Base-by-base conservation (phyloP, 108 stramenopile species). In the Cylindrotheca fusiformis region DNA sequence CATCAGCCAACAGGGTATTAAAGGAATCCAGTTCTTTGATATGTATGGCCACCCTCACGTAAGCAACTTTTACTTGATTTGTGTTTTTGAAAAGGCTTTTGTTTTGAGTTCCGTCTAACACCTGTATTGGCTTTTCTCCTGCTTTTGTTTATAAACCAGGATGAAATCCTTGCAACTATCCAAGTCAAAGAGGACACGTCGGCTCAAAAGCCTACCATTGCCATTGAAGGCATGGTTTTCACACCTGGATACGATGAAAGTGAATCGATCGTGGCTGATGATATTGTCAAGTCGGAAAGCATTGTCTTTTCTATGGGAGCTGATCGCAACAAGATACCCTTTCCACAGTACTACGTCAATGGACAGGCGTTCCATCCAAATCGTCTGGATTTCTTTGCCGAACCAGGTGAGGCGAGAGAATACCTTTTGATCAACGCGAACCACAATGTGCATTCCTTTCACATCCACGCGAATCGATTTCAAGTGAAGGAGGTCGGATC, bases 391-490 rank as follows among this genome's bases (percentile, higher is more conserved):
- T 80, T 76, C 46, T 29, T 23, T 32, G 67, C 67, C 10, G 27
- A 72, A 23, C 75, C 75, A 1, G 71, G 75, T 6, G 67, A 76
- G 48, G 79, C 79, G 1, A 23, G 30, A 5, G 79, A 80, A 61
- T 80, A 75, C 50, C 58, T 72, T 48, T 29, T 80, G 18, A 60
- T 80, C 66, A 75, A 75, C 49, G 74, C 65, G 36, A 71, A 80
- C n/a, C 74, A 81, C 63, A 77, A 76, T 61, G 68, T 60, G 2
- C 80, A 81, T 56, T 76, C 80, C 17, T 81, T 81, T 47, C 80
- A 81, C 48, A 76, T 81, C 25, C 80, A 81, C 46, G 80, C 77
- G 18, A 76, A 77, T 65, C 75, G 72, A 14, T 81, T 81, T 46
- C 80, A 81, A 73, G 75, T 81, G 8, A 47, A 77, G 44, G 58